Evolutionary conservation across 2,329 filamentous ascomycete genomes (phyloP).

Genomic region (Fusarium heterosporum): DNA sequence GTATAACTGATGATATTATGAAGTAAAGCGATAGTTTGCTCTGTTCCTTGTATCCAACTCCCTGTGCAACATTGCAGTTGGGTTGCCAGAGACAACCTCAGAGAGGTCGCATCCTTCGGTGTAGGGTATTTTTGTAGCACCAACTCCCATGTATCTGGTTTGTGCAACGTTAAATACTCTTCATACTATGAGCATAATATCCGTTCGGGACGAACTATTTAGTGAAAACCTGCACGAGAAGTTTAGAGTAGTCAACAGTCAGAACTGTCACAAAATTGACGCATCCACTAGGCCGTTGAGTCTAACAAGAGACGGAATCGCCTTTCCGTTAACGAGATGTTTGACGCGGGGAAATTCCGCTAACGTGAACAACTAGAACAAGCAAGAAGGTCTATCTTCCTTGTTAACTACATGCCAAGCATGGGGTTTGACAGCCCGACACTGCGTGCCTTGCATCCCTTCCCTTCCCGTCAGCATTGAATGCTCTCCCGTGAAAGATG

Average conservation of each 20-base stretch:
- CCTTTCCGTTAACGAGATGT: neutral
- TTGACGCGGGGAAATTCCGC: constrained; percentile 14
- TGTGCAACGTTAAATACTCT: neutral
- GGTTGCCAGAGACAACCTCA: neutral
- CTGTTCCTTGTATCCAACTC: neutral
- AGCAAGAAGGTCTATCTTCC: neutral
- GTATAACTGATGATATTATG: neutral
- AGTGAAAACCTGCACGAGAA: constrained; percentile 4
- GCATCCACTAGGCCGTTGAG: constrained; percentile 15
- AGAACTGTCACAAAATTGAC: constrained; percentile 9
- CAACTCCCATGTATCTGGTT: neutral
- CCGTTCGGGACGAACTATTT: neutral
- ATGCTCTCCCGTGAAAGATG: constrained; percentile 16
- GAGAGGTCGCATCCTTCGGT: neutral
- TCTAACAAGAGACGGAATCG: constrained; percentile 6
- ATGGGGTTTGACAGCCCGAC: constrained; percentile 26
- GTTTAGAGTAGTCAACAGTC: neutral
- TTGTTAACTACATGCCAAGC: constrained; percentile 28
- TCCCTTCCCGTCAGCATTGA: constrained; percentile 26
- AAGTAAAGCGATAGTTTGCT: constrained; percentile 6
- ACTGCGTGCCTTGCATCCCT: constrained; percentile 19
- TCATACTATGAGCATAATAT: neutral
- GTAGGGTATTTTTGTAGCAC: neutral
- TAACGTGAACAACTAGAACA: neutral
- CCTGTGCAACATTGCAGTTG: neutral